Base-by-base conservation (phyloP, 805 yeast genomes). In the Maudiozyma saulgeensis region DNA sequence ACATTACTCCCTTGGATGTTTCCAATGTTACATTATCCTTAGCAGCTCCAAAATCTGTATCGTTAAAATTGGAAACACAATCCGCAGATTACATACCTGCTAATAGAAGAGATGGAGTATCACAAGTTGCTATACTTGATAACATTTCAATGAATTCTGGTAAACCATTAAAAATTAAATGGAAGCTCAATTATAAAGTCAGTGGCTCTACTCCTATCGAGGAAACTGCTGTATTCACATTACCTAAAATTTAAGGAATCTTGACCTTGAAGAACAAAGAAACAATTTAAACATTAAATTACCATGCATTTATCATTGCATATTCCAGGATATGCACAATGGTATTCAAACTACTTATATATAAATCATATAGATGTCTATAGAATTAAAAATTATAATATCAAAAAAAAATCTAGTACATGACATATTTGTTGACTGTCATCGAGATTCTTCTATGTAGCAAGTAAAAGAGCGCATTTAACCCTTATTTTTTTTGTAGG, bases 41-140 rank as follows among this genome's bases (percentile, higher is more conserved):
- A 38, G 91, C 93, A 0, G 87, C 80, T 26, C 86, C 91, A 47
- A 81, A 80, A 57, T 59, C 74, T 8, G 74, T 81, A 57, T 68
- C 71, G 43, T 70, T 85, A 53, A 73, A 70, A 46, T 72, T 85
- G 59, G 70, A 75, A 49, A 80, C 87, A 1, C 88, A 82, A 59
- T 72, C 81, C 13, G 73, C 77, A 46, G 77, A 77, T 48, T 59
- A 62, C 37, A 59, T 85, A n/a, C 69, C 72, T 49, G 74, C 79
- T 1, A 70, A 69, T 47, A 70, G 69, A 45, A 63, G 62, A 35
- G 70, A 76, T 45, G 79, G 78, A 2, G 68, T 82, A 16, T 62
- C 69, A 5, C 91, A 85, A 63, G 69, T 48, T 42, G 60, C 60
- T 5, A 53, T 49, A 44, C 56, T 73, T 25, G 66, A 62, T 31